Conservation (phyloP, 1,284 basidiomycete genomes). For the Pascua sp. region DNA sequence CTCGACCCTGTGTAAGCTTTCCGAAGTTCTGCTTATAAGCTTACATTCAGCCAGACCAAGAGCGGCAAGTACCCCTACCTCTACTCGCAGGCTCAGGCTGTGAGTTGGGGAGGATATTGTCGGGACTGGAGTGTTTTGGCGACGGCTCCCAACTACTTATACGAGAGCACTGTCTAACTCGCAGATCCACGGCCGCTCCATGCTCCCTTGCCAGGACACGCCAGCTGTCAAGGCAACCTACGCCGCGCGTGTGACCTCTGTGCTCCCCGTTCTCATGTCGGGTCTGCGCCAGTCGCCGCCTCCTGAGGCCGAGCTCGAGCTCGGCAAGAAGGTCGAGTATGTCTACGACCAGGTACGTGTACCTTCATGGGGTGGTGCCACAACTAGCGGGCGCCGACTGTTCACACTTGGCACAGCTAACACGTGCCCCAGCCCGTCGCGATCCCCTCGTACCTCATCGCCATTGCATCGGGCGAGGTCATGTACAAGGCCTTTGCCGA, state of each 20-base stretch:
- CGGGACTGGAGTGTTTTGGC: conserved; percentile 8
- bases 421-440: conserved; percentile 60
- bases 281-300: conserved; percentile 74
- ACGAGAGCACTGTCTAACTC: background rate
- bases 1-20: conserved; percentile 68
- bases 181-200: conserved; percentile 70
- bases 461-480: conserved; percentile 79
- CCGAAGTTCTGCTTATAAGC: background rate
- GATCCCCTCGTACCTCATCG: conserved; percentile 82
- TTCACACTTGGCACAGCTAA: background rate
- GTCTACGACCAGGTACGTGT: conserved; percentile 57
- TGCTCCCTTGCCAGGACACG: conserved; percentile 69
- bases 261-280: conserved; percentile 78
- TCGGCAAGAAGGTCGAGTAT: conserved; percentile 58
- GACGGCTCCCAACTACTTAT: too few relatives aligned
- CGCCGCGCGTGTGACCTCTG: conserved; percentile 66
- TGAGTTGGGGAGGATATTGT: conserved; percentile 19
- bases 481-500: conserved; percentile 66
- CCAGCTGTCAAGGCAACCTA: conserved; percentile 60
- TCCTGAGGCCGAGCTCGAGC: conserved; percentile 61
- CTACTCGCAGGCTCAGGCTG: conserved; percentile 90
- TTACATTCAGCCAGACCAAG: conserved; percentile 71
- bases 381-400: background rate
- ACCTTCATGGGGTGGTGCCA: background rate
- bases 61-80: conserved; percentile 81